Percentiles rank a stretch among this genome's conserved stretches.
phyloP scores from a whole-genome alignment of 169 alveolate genomes.

The Cryptosporidium felis region DNA sequence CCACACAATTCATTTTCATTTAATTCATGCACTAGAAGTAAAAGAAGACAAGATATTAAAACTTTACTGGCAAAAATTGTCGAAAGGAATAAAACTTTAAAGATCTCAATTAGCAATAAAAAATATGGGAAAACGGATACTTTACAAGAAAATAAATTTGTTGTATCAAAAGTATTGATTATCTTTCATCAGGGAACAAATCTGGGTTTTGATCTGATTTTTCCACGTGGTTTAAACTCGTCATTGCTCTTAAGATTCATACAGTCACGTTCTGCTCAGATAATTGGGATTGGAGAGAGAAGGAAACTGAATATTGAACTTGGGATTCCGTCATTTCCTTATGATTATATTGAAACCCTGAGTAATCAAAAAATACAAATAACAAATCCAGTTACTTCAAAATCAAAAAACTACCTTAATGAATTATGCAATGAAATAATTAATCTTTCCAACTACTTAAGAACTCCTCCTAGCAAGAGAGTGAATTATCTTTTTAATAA shows the following conservation, averaged over 20 bases:
- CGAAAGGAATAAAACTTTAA: neutral
- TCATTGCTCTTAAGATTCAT: constrained; percentile 33
- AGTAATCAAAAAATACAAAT: constrained; percentile 25
- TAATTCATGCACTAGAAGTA: neutral
- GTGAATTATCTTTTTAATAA: constrained; percentile 39
- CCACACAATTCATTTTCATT: neutral
- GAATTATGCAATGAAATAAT: constrained; percentile 2
- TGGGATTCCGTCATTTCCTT: constrained; percentile 46
- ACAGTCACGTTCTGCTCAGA: constrained; percentile 14
- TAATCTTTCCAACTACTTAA: neutral
- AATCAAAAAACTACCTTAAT: neutral
- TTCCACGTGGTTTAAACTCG: constrained; percentile 65
- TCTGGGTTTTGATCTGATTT: constrained; percentile 33
- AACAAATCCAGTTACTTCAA: neutral
- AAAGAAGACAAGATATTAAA: constrained; percentile 1
- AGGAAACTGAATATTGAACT: neutral
- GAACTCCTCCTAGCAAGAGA: constrained; percentile 51
- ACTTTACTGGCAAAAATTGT: neutral
- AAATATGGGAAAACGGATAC: neutral
- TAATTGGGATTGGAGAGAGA: constrained; percentile 61
- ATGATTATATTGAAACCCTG: constrained; percentile 49
- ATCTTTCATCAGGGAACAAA: constrained; percentile 51
- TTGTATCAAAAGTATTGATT: neutral
- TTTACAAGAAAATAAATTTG: neutral
- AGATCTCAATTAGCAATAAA: neutral